These are phyloP conservation scores for Paraconiothyrium sp. DNA, from an alignment of 2,329 filamentous ascomycete species.

Conservation along the genomic window DNA sequence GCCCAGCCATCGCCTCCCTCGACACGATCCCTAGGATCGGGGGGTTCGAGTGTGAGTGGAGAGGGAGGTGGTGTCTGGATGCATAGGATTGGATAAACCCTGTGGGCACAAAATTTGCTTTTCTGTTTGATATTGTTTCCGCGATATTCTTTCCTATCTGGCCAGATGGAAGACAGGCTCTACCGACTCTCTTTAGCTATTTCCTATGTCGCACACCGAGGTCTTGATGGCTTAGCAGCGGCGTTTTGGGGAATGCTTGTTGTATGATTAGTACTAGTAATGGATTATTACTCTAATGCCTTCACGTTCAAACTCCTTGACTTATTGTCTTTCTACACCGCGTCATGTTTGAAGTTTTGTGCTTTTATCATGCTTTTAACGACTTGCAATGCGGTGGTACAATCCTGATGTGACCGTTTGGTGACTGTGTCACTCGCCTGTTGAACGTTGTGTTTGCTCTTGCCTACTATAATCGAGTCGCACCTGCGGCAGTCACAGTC, in stretches of 20 bases:
- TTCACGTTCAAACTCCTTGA: background rate
- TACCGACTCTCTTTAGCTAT: slow-evolving; percentile 21
- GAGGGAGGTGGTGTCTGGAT: slow-evolving; percentile 5
- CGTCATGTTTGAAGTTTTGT: background rate
- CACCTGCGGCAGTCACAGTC: background rate
- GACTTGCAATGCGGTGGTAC: too few relatives aligned
- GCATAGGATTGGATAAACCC: slow-evolving; percentile 14
- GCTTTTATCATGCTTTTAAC: background rate
- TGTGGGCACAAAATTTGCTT: slow-evolving; percentile 9
- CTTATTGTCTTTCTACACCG: background rate
- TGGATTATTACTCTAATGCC: slow-evolving; percentile 4
- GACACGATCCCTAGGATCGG: slow-evolving; percentile 39
- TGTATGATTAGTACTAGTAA: slow-evolving; percentile 30
- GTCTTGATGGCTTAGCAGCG: slow-evolving; percentile 10
- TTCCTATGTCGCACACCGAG: slow-evolving; percentile 28
- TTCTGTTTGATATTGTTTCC: slow-evolving; percentile 15
- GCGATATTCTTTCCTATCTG: slow-evolving; percentile 21
- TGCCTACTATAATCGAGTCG: background rate
- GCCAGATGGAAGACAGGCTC: slow-evolving; percentile 19
- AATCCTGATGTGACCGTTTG: too few relatives aligned
- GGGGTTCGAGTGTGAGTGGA: slow-evolving; percentile 37
- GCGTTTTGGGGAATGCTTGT: slow-evolving; percentile 16
- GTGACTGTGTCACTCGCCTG: too few relatives aligned
- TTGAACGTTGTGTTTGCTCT: too few relatives aligned
- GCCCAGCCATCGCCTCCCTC: slow-evolving; percentile 8